phyloP scores from a whole-genome alignment of 768 basidiomycete species.

The Paxillus rubicundulus region DNA sequence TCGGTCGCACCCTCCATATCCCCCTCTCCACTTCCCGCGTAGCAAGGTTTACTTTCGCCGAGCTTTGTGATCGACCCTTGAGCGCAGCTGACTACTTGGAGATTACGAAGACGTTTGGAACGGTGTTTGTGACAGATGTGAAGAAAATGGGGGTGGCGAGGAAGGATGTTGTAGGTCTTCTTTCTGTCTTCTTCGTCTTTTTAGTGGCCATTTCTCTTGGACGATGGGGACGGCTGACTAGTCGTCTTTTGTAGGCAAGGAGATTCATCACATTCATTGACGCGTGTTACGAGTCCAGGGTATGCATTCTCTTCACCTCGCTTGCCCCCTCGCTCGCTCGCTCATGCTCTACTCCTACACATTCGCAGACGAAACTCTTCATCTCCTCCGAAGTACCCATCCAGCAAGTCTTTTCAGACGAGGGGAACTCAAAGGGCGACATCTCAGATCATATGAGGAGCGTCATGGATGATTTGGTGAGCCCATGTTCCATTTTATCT shows the following conservation, averaged over 20 bases:
- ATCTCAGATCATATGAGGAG: conserved; percentile 85
- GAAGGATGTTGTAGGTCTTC: conserved; percentile 74
- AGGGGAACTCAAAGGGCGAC: conserved; percentile 38
- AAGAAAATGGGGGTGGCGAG: conserved; percentile 83
- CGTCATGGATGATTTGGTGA: conserved; percentile 94
- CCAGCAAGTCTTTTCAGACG: conserved; percentile 84
- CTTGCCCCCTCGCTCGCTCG: neutral
- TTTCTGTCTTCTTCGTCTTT: neutral
- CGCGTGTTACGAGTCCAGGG: conserved; percentile 92
- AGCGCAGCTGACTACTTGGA: conserved; percentile 97
- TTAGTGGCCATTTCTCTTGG: neutral
- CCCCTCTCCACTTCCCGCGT: conserved; percentile 78
- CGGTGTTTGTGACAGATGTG: conserved; percentile 84
- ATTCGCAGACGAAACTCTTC: conserved; percentile 80
- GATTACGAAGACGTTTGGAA: conserved; percentile 83
- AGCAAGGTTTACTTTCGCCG: conserved; percentile 82
- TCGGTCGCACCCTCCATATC: conserved; percentile 82
- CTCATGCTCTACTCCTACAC: conserved; percentile 46
- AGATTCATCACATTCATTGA: conserved; percentile 98
- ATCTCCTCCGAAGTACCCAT: conserved; percentile 92
- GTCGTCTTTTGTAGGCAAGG: conserved; percentile 55
- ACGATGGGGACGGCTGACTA: neutral
- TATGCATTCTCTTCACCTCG: conserved; percentile 23
- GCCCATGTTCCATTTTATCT: conserved; percentile 12
- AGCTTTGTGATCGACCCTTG: conserved; percentile 85